A percentile compares a stretch with the other conserved stretches of the same genome.
These are phyloP conservation scores for Geum urbanum DNA, from an alignment of 306 rosid species.

Conservation along the genomic window DNA sequence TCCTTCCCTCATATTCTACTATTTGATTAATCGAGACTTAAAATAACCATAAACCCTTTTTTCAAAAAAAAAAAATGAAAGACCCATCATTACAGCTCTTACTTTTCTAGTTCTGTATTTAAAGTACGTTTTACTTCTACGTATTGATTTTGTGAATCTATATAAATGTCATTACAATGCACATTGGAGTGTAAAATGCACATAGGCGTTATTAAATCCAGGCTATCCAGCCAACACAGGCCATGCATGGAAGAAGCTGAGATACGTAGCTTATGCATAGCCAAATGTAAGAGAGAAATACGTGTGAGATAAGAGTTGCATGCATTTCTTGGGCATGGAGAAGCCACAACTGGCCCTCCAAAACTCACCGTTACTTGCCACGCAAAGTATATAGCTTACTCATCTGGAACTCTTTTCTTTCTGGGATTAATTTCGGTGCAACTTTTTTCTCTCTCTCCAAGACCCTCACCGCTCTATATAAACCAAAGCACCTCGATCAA, in stretches of 20 bases:
- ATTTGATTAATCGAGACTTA: too few species aligned
- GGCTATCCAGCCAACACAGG: too few species aligned
- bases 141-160: too few species aligned
- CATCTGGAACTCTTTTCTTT: background rate
- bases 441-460: background rate
- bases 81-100: too few species aligned
- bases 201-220: too few species aligned
- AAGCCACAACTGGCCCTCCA: conserved; percentile 15
- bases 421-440: background rate
- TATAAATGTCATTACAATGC: too few species aligned
- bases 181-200: too few species aligned
- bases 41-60: too few species aligned
- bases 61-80: too few species aligned
- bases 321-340: background rate
- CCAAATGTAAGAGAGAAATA: background rate
- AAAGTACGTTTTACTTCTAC: too few species aligned
- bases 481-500: background rate
- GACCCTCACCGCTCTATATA: background rate
- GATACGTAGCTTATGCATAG: background rate
- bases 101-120: too few species aligned
- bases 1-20: too few species aligned
- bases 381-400: conserved; percentile 11
- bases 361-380: conserved; percentile 26
- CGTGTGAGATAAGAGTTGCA: conserved; percentile 1
- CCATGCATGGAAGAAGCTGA: background rate